A percentile compares a stretch with the other conserved stretches of the same genome.
Conservation (phyloP, 108 stramenopile species). For the Parmales sp. region DNA sequence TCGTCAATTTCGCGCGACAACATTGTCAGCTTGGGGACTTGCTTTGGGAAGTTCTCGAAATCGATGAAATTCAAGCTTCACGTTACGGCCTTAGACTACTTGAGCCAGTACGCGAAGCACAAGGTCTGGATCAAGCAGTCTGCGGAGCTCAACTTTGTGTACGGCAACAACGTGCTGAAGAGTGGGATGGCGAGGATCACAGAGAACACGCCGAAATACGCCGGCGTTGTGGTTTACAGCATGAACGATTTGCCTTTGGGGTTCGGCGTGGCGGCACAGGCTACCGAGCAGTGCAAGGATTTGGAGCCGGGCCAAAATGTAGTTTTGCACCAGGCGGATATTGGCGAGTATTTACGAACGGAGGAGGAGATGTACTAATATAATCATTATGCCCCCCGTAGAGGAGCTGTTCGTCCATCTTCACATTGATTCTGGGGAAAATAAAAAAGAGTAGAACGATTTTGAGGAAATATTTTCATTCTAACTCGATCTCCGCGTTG, state of each 20-base stretch:
- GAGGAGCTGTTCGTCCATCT: no score
- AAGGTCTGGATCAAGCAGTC: conserved; percentile 98
- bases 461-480: no score
- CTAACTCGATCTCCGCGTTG: no score
- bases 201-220: conserved; percentile 91
- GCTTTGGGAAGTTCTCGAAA: conserved; percentile 98
- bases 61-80: conserved; percentile 89
- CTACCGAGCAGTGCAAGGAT: conserved; percentile 77
- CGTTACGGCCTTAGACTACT: conserved; percentile 86
- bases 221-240: conserved; percentile 92
- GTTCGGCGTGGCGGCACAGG: conserved; percentile 95
- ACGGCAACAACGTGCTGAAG: conserved; percentile 95
- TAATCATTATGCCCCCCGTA: no score
- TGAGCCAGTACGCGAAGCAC: conserved; percentile 87
- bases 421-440: no score
- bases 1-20: conserved; percentile 69
- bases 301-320: conserved; percentile 92
- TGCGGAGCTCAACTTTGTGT: conserved; percentile 95
- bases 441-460: no score
- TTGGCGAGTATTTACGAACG: conserved; percentile 92
- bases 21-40: conserved; percentile 81
- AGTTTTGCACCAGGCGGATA: conserved; percentile 95
- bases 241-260: conserved; percentile 89
- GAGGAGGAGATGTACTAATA: conserved; percentile 79
- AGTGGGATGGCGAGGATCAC: conserved; percentile 90